These are phyloP conservation scores for Diaporthe eres DNA, from an alignment of 2,329 filamentous ascomycete genomes.

Conservation along the genomic window DNA sequence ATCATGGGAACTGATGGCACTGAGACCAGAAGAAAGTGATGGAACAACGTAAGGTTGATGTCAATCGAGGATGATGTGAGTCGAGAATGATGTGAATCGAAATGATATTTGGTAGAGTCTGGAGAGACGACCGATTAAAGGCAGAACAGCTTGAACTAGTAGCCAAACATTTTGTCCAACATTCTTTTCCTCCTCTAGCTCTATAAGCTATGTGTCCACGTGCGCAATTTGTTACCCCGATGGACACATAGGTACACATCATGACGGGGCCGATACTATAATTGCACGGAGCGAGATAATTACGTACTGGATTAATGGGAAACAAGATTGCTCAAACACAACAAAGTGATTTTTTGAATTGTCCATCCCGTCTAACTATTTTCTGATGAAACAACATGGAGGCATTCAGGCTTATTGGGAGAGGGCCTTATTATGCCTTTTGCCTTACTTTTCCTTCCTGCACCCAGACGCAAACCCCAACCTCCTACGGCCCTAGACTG, in stretches of 20 bases:
- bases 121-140: not conserved
- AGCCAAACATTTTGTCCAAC: not conserved
- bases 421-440: too few relatives aligned
- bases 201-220: not conserved
- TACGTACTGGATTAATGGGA: not conserved
- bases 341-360: too few relatives aligned
- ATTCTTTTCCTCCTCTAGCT: not conserved
- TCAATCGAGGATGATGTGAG: not conserved
- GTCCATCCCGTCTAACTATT: not conserved
- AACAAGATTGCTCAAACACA: not conserved
- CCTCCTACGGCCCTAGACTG: not conserved
- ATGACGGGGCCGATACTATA: not conserved
- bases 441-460: not conserved
- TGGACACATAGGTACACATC: not conserved
- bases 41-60: too few relatives aligned
- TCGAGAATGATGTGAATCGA: not conserved
- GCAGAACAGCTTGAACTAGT: not conserved
- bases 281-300: not conserved
- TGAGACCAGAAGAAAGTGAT: not conserved
- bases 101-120: not conserved
- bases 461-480: not conserved
- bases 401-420: not conserved
- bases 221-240: not conserved
- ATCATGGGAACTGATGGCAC: not conserved
- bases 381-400: not conserved